phyloP scores from a whole-genome alignment of 805 yeast species.

The Metschnikowia lochheadii region DNA sequence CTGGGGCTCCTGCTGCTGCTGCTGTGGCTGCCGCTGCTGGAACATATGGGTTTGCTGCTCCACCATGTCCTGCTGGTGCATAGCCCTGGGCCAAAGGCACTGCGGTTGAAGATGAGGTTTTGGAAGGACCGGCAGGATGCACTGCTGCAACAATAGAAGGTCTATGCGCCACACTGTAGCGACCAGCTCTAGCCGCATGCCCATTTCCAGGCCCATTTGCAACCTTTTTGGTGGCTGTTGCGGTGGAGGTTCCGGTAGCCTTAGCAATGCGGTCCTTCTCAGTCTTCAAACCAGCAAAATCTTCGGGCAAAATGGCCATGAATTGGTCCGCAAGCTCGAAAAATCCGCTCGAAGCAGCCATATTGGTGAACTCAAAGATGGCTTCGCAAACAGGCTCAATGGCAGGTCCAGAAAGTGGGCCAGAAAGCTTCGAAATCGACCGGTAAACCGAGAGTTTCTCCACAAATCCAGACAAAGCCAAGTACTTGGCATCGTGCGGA shows the following conservation, averaged over 20 bases:
- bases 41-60: constrained; percentile 6
- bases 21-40: constrained; percentile 9
- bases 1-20: too few species aligned
- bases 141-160: neutral
- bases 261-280: constrained; percentile 77
- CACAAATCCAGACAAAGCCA: constrained; percentile 73
- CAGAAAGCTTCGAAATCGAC: constrained; percentile 39
- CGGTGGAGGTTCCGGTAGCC: constrained; percentile 47
- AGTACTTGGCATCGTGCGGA: constrained; percentile 79
- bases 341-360: constrained; percentile 78
- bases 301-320: constrained; percentile 67
- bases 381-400: constrained; percentile 52
- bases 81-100: neutral
- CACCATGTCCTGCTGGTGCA: neutral
- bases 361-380: constrained; percentile 75
- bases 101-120: neutral
- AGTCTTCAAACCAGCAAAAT: constrained; percentile 60
- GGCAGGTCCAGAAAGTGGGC: constrained; percentile 39
- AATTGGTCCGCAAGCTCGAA: constrained; percentile 75
- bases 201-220: neutral
- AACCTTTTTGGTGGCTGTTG: neutral
- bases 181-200: neutral
- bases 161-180: neutral
- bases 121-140: neutral
- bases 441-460: constrained; percentile 80